Evolutionary conservation across 1,139 yeast species (phyloP).

Genomic region (Kodamaea fungicola): DNA sequence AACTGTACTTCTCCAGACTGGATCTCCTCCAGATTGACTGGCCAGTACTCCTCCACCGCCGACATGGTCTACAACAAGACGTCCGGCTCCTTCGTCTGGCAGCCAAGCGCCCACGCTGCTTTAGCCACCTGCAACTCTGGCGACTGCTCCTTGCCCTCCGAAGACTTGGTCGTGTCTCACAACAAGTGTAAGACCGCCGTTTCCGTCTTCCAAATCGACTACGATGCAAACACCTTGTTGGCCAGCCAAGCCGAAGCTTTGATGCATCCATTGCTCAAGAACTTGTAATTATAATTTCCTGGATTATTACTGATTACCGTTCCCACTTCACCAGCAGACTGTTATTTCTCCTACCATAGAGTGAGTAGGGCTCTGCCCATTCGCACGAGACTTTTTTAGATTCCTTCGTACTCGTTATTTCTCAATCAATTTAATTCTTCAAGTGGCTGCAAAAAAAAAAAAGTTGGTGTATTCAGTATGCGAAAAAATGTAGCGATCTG

Average conservation of each 20-base stretch:
- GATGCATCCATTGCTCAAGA: conserved; percentile 20
- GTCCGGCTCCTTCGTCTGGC: conserved; percentile 22
- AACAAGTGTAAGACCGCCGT: conserved; percentile 32
- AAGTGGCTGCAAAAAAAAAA: too few species aligned
- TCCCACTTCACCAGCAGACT: not conserved
- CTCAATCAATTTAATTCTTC: not conserved
- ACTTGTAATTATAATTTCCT: conserved; percentile 4
- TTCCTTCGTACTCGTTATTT: not conserved
- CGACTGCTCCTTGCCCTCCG: conserved; percentile 36
- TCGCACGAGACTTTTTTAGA: not conserved
- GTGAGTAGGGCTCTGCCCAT: conserved; percentile 1
- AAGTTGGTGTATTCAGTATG: too few species aligned
- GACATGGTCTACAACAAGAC: conserved; percentile 30
- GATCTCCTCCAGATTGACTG: conserved; percentile 37
- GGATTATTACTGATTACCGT: not conserved
- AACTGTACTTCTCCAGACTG: conserved; percentile 38
- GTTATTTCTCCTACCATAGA: not conserved
- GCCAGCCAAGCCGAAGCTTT: conserved; percentile 22
- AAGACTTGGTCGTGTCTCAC: conserved; percentile 21
- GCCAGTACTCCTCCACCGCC: conserved; percentile 30
- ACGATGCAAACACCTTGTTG: conserved; percentile 34
- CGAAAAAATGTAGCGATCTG: too few species aligned
- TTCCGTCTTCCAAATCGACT: conserved; percentile 40
- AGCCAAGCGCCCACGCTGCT: conserved; percentile 13
- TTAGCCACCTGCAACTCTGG: conserved; percentile 30